Conservation (phyloP, 2,329 filamentous ascomycete species). For the Claviceps maximensis region DNA sequence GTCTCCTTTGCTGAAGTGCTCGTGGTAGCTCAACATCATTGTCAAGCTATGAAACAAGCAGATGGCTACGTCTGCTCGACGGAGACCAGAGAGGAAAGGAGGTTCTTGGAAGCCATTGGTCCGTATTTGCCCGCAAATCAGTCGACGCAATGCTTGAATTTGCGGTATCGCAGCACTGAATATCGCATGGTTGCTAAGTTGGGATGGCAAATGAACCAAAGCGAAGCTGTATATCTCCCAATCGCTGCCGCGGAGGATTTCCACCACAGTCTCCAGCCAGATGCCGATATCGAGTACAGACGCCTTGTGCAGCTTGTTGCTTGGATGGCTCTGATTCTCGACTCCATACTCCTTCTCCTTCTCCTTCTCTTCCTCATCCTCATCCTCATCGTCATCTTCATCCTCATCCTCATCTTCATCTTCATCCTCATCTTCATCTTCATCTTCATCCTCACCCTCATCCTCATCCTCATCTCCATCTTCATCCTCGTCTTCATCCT, state of each 20-base stretch:
- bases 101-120: conserved; percentile 69
- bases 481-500: background rate
- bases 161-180: conserved; percentile 63
- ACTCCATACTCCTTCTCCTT: conserved; percentile 1
- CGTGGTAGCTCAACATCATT: conserved; percentile 82
- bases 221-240: conserved; percentile 93
- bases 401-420: background rate
- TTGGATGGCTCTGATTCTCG: conserved; percentile 10
- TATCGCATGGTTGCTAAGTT: conserved; percentile 79
- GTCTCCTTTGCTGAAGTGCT: conserved; percentile 68
- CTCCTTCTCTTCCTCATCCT: background rate
- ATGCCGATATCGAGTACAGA: conserved; percentile 42
- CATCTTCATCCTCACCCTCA: background rate
- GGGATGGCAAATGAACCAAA: conserved; percentile 71
- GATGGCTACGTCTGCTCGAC: conserved; percentile 77
- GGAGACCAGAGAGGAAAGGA: conserved; percentile 62
- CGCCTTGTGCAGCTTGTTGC: conserved; percentile 20
- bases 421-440: too few relatives aligned
- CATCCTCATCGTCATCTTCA: too few relatives aligned
- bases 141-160: conserved; percentile 59
- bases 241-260: conserved; percentile 61
- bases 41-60: conserved; percentile 80
- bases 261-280: conserved; percentile 68
- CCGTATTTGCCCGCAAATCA: conserved; percentile 74
- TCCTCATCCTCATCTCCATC: background rate